Evolutionary conservation across 495 filamentous ascomycete species (phyloP), one percentile per base, ranked within the genome.

Genomic region (Aspergillus diversus): DNA sequence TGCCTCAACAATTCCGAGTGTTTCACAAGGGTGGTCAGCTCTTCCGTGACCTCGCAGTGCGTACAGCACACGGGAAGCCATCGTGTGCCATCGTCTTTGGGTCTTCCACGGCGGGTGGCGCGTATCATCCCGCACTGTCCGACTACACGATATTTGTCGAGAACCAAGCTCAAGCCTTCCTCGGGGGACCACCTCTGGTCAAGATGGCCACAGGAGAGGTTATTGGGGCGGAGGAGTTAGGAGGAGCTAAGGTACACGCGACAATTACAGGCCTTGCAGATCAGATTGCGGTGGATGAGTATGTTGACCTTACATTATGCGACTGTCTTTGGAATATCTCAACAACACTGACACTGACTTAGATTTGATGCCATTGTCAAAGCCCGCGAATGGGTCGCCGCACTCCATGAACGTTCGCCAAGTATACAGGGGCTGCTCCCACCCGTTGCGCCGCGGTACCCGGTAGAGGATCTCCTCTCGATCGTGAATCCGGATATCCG

Each of bases 81-180:
- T 72, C 69, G 12, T 75, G 73, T 50, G 73, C 73, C 2, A 67
- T 75, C 12, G 73, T 75, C 4, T 75, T 75, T 47, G 73, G 73
- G 15, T 71, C 73, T 9, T 75, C 73, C 1, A 75, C 73, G 0
- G 73, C 73, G 5, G 73, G 73, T 5, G 73, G 73, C 11, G 73
- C 73, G n/a, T 75, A 75, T 57, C 73, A 75, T 39, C 73, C 73
- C 5, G 73, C 73, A 2, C 53, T 75, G 6, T 75, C 73, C 7
- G 73, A 74, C 47, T 74, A 75, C 46, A 73, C 73, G 1, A 74
- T 75, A 17, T 75, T 75, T 32, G 73, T 75, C 6, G 65, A 75
- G 32, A 70, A 70, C 33, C 73, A 75, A 51, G 73, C 67, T 0
- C 73, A 75, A 53, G 73, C 70, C 3, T 75, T 71, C 34, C 68